phyloP scores from a whole-genome alignment of 1,284 basidiomycete species.

The Fomitopsis schrenkii region DNA sequence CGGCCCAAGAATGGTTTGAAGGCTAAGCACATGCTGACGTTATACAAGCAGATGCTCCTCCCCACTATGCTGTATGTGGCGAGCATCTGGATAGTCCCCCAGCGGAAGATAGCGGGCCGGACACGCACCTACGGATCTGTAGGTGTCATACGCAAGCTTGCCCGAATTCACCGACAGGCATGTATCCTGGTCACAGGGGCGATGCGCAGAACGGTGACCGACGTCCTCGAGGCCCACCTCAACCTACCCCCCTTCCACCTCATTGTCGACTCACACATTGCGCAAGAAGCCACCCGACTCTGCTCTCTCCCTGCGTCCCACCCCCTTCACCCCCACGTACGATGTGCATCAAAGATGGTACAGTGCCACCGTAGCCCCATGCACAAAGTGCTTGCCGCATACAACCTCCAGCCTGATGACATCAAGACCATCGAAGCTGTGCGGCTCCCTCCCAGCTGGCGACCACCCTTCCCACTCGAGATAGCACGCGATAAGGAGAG shows the following conservation, averaged over 20 bases:
- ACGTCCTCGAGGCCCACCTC: slow-evolving; percentile 29
- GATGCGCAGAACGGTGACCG: slow-evolving; percentile 27
- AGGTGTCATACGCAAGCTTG: slow-evolving; percentile 11
- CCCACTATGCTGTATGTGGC: slow-evolving; percentile 33
- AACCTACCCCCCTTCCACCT: slow-evolving; percentile 28
- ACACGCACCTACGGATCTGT: slow-evolving; percentile 12
- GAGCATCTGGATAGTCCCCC: slow-evolving; percentile 30
- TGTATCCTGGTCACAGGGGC: slow-evolving; percentile 31
- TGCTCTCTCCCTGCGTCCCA: slow-evolving; percentile 29
- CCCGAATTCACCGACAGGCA: slow-evolving; percentile 28
- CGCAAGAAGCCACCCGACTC: slow-evolving; percentile 26
- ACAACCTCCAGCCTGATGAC: slow-evolving; percentile 2
- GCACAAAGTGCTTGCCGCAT: slow-evolving; percentile 19
- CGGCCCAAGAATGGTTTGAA: slow-evolving; percentile 18
- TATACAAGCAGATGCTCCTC: slow-evolving; percentile 28
- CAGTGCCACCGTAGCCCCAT: slow-evolving; percentile 14
- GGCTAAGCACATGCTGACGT: slow-evolving; percentile 2
- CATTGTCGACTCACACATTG: slow-evolving; percentile 20
- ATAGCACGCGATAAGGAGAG: slow-evolving; percentile 7
- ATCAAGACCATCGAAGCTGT: slow-evolving; percentile 15
- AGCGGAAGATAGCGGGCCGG: slow-evolving; percentile 7
- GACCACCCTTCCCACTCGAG: neutral
- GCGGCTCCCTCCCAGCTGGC: slow-evolving; percentile 9
- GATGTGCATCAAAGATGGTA: slow-evolving; percentile 5
- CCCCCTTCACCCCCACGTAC: slow-evolving; percentile 24